Evolutionary conservation across 1,139 yeast genomes (phyloP).

Genomic region (Pichiaceae sp.): DNA sequence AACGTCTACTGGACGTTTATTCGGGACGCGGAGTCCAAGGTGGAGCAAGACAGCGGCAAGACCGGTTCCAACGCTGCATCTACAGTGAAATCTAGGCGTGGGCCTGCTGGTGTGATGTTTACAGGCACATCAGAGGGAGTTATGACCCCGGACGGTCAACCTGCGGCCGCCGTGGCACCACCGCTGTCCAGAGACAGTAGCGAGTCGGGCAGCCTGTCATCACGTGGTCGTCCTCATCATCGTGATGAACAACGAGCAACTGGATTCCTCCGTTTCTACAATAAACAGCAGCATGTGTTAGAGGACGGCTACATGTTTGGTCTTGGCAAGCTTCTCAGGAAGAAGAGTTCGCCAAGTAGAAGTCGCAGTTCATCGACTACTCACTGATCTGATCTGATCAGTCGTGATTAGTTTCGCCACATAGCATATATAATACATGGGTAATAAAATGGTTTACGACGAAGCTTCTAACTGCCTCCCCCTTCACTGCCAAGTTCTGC

Average conservation of each 20-base stretch:
- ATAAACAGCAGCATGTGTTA: not conserved
- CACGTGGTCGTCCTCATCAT: no score
- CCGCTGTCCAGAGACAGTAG: no score
- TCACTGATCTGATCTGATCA: no score
- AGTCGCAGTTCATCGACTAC: no score
- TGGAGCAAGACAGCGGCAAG: not conserved
- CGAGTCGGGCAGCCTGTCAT: no score
- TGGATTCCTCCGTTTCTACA: not conserved
- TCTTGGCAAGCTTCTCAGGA: not conserved
- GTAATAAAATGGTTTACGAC: no score
- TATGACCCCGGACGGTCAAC: slow-evolving; percentile 1
- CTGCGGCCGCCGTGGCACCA: no score
- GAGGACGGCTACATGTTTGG: not conserved
- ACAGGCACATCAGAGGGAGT: slow-evolving; percentile 1
- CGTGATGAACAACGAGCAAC: not conserved
- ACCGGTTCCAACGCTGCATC: not conserved
- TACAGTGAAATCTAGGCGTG: not conserved
- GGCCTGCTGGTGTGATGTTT: slow-evolving; percentile 2
- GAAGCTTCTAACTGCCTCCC: no score
- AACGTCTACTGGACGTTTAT: slow-evolving; percentile 11
- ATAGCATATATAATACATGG: no score
- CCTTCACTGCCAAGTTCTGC: no score
- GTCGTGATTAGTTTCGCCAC: no score
- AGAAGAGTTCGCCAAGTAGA: no score
- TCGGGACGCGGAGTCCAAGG: slow-evolving; percentile 5